phyloP scores from a whole-genome alignment of 768 basidiomycete species.

The Lactarius indigo region DNA sequence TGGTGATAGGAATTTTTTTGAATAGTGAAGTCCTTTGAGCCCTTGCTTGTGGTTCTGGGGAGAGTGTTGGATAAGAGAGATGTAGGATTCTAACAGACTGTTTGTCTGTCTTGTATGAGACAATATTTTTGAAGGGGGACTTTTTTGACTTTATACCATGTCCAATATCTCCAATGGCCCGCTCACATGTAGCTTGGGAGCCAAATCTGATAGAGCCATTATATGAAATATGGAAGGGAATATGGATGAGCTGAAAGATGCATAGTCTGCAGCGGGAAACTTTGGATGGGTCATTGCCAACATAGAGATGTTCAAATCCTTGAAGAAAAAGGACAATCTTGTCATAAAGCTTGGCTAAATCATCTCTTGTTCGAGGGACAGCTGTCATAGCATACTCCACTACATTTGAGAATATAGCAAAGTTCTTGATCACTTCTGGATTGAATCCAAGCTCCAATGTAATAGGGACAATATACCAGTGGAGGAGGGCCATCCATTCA shows the following conservation, averaged over 20 bases:
- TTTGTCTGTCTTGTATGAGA: too few relatives aligned
- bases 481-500: neutral
- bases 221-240: too few relatives aligned
- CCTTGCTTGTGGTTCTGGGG: conserved; percentile 24
- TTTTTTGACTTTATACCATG: too few relatives aligned
- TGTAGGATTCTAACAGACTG: neutral
- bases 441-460: conserved; percentile 9
- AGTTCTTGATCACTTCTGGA: conserved; percentile 19
- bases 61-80: neutral
- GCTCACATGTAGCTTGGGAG: too few relatives aligned
- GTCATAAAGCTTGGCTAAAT: neutral
- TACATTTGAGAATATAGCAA: neutral
- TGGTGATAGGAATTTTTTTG: neutral
- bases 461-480: neutral
- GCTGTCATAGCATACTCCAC: neutral
- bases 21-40: neutral
- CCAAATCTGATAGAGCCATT: too few relatives aligned
- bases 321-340: neutral
- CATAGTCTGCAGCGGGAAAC: neutral
- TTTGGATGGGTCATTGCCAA: neutral
- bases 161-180: too few relatives aligned
- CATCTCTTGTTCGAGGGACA: neutral
- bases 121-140: too few relatives aligned
- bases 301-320: conserved; percentile 6
- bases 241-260: too few relatives aligned